Evolutionary conservation across 169 alveolate species (phyloP).

Genomic region (Eimeria necatrix): DNA sequence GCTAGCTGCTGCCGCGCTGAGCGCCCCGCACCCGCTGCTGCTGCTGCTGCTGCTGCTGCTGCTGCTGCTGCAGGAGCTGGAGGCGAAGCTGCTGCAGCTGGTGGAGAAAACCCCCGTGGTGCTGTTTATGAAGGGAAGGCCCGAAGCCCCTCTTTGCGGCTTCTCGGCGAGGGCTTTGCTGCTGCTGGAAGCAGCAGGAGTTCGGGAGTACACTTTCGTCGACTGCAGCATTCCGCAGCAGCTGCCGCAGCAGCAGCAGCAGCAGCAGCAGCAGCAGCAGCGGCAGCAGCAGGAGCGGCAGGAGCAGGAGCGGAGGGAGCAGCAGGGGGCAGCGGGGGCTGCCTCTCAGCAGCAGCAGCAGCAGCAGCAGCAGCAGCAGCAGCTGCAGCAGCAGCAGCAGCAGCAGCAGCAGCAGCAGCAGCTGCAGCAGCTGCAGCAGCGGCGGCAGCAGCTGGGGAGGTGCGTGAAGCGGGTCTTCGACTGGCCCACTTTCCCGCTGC

Average conservation of each 20-base stretch:
- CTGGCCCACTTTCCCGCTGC: constrained; percentile 34
- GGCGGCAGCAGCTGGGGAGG: neutral
- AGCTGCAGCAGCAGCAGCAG: too few species aligned
- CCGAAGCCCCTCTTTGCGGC: constrained; percentile 90
- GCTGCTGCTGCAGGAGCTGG: neutral
- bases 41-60: neutral
- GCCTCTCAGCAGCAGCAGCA: too few species aligned
- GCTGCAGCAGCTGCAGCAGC: neutral
- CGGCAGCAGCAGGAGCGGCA: too few species aligned
- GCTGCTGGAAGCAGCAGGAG: neutral
- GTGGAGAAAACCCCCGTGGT: constrained; percentile 77
- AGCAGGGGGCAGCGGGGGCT: too few species aligned
- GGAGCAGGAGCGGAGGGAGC: too few species aligned
- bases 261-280: too few species aligned
- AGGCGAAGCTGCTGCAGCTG: constrained; percentile 37
- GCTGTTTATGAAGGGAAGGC: constrained; percentile 90
- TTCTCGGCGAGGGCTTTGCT: constrained; percentile 83
- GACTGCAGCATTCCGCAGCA: constrained; percentile 3
- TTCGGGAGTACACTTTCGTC: neutral
- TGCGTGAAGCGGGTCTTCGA: neutral
- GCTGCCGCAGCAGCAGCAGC: too few species aligned
- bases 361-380: too few species aligned
- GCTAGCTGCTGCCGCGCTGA: neutral
- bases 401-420: too few species aligned
- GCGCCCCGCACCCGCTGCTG: neutral